phyloP scores from a whole-genome alignment of 441 rosid species.

The Populus trichocarpa region DNA sequence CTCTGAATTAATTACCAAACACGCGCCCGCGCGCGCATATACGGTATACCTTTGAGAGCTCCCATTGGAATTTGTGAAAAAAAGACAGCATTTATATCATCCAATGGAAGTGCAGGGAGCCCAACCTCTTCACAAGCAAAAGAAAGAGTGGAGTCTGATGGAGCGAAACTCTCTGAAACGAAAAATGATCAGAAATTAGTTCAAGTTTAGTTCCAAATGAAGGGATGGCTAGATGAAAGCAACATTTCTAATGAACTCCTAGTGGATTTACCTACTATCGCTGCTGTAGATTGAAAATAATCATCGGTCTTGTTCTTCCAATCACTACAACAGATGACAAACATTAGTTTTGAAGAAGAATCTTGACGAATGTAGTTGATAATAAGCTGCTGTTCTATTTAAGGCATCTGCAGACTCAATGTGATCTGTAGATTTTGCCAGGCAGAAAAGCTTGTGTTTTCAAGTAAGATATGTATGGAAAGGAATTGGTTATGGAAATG shows the following conservation, averaged over 20 bases:
- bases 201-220: constrained; percentile 29
- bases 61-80: constrained; percentile 51
- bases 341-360: too few relatives aligned
- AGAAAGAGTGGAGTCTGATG: constrained; percentile 1
- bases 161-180: too few relatives aligned
- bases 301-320: constrained; percentile 76
- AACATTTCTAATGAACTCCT: neutral
- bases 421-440: too few relatives aligned
- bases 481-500: too few relatives aligned
- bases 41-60: constrained; percentile 49
- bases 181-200: constrained; percentile 21
- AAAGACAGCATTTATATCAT: constrained; percentile 49
- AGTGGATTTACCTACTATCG: constrained; percentile 34
- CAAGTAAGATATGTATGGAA: too few relatives aligned
- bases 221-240: neutral
- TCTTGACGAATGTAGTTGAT: neutral
- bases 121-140: constrained; percentile 62
- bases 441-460: too few relatives aligned
- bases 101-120: constrained; percentile 69
- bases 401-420: too few relatives aligned
- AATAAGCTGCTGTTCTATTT: neutral
- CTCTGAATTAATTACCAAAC: too few relatives aligned
- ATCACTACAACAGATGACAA: constrained; percentile 28
- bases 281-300: constrained; percentile 50
- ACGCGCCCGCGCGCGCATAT: too few relatives aligned